These are phyloP conservation scores for Geosmithia putterillii DNA, from an alignment of 2,329 filamentous ascomycete genomes.

Conservation along the genomic window DNA sequence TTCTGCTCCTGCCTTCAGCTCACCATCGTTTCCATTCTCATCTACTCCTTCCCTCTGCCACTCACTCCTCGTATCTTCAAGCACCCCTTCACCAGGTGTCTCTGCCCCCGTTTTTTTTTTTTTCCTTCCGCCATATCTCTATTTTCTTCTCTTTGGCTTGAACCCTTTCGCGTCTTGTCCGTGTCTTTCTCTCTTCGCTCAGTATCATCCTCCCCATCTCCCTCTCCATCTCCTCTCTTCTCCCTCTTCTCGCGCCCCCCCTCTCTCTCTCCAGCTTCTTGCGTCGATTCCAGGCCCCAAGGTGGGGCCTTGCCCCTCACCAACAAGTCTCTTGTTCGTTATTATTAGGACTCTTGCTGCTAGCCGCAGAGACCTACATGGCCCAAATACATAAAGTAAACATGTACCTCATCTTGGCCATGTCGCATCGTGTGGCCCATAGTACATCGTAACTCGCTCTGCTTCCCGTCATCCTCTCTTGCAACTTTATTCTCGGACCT, in stretches of 20 bases:
- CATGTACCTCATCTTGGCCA: neutral
- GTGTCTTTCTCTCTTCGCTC: too few species aligned
- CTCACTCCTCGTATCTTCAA: too few species aligned
- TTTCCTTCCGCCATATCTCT: too few species aligned
- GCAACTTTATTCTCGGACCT: neutral
- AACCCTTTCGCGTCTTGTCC: too few species aligned
- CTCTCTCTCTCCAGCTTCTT: neutral
- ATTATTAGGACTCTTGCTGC: neutral
- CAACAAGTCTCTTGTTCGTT: neutral
- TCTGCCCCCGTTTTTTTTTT: too few species aligned
- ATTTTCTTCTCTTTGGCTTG: too few species aligned
- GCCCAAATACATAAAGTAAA: neutral
- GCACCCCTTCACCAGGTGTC: too few species aligned
- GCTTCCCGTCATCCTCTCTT: neutral
- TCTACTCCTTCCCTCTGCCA: too few species aligned
- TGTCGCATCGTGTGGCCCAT: neutral
- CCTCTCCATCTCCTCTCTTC: neutral
- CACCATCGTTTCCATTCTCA: too few species aligned
- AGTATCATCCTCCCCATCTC: neutral
- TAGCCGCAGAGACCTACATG: neutral
- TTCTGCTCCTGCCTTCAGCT: too few species aligned
- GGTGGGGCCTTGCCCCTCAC: neutral
- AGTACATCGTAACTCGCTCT: neutral
- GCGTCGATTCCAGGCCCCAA: neutral
- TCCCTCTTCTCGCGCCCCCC: neutral